Conservation (phyloP, 2,329 filamentous ascomycete species). For the Diaporthe helianthi region DNA sequence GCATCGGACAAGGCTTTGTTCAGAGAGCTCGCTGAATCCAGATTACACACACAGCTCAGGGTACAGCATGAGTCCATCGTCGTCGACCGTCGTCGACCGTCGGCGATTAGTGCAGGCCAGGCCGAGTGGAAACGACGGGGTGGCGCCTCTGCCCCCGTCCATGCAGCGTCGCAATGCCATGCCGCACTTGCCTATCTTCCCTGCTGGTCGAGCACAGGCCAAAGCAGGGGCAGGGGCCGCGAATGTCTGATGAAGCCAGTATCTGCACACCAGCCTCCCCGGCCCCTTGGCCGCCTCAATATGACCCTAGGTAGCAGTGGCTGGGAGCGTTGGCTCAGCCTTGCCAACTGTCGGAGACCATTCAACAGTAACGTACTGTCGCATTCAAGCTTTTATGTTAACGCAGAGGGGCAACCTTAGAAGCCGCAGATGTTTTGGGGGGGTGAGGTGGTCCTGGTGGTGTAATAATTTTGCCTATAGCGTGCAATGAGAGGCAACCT, state of each 20-base stretch:
- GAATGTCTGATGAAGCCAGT: constrained; percentile 19
- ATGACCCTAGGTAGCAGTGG: constrained; percentile 17
- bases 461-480: not conserved
- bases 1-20: not conserved
- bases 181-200: constrained; percentile 28
- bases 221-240: constrained; percentile 24
- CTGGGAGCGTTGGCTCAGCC: constrained; percentile 27
- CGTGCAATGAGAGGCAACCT: constrained; percentile 1
- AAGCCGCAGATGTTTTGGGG: not conserved
- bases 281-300: constrained; percentile 6
- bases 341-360: constrained; percentile 18
- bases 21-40: not conserved
- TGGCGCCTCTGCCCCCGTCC: constrained; percentile 16
- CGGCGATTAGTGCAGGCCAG: constrained; percentile 9
- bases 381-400: not conserved
- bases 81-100: not conserved
- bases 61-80: not conserved
- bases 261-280: constrained; percentile 31
- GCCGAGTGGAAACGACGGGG: constrained; percentile 7
- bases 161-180: constrained; percentile 31
- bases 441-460: not conserved
- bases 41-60: not conserved
- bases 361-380: not conserved
- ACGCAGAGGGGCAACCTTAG: not conserved
- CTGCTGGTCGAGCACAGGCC: constrained; percentile 16